Conservation (phyloP, 2,329 filamentous ascomycete genomes). For the Waltergamsia citrina region DNA sequence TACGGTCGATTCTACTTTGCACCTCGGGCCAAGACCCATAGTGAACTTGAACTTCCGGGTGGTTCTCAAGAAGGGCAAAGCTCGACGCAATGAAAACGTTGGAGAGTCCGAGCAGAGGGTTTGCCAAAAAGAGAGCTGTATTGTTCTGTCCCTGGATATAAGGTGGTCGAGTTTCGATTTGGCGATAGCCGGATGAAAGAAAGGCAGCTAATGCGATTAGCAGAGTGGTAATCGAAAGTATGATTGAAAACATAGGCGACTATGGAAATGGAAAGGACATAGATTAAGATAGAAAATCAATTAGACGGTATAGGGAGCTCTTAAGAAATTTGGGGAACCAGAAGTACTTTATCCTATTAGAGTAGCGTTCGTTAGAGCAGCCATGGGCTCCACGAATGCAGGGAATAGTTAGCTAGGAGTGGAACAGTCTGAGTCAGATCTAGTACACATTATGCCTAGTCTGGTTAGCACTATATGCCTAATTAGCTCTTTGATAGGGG, state of each 20-base stretch:
- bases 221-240: not conserved
- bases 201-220: slow-evolving; percentile 1
- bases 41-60: slow-evolving; percentile 21
- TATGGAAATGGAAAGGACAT: no score
- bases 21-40: slow-evolving; percentile 20
- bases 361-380: no score
- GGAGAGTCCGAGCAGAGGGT: slow-evolving; percentile 20
- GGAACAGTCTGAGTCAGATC: no score
- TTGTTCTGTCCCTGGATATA: slow-evolving; percentile 13
- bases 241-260: not conserved
- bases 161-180: not conserved
- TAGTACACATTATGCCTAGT: no score
- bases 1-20: slow-evolving; percentile 5
- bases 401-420: no score
- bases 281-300: no score
- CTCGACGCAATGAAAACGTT: slow-evolving; percentile 26
- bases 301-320: no score
- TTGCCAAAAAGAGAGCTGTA: slow-evolving; percentile 22
- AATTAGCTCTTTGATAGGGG: no score
- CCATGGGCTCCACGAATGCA: no score
- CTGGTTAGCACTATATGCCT: no score
- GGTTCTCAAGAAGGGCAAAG: slow-evolving; percentile 19
- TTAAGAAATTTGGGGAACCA: no score
- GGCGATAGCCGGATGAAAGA: not conserved
- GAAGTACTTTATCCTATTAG: no score